Evolutionary conservation across 2,329 filamentous ascomycete species (phyloP), one percentile per base, ranked within the genome.

Genomic region (Emmonsiellopsis sp.): DNA sequence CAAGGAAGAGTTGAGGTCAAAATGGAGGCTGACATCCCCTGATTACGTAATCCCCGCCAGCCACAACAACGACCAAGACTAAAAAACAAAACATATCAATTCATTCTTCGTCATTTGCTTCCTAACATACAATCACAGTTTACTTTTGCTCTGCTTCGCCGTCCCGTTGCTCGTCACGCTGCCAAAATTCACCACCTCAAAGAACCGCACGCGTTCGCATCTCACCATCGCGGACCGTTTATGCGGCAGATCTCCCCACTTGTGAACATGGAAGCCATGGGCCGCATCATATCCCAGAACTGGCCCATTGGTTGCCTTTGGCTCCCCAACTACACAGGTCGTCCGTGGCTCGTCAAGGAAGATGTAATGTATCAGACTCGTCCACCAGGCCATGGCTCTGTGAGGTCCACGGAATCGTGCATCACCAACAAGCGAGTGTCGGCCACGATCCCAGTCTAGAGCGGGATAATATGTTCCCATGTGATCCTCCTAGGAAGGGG

Each of bases 251-350:
- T 89, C 86, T 57, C 88, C 80, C 56, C 87, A 81, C 69, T 86
- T 86, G 61, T 86, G 82, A 38, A 89, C 74, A 6, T 82, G 81
- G 61, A 89, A 84, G 1, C 86, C 86, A 61, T 88, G 84, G 50
- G 84, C 81, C 52, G 87, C 79, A 61, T 91, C 86, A 67, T 90
- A 90, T 57, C 83, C 81, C 54, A 90, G 73, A 11, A 90, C 83
- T 0, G 82, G 85, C 31, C 75, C 78, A 62, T 86, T 86, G 4
- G 82, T 86, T 55, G 80, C 82, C 65, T 86, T 85, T 35, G 87
- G 87, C 72, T 92, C 87, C 3, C 72, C 73, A 1, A 82, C 79
- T 5, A 79, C 71, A 53, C 73, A 74, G 58, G 66, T 72, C 0
- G 79, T 82, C 5, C 79, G 75, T 26, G 78, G 76, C 55, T 82